Conservation (phyloP, 2,329 filamentous ascomycete species). For the Calonectria pseudoturangicola region DNA sequence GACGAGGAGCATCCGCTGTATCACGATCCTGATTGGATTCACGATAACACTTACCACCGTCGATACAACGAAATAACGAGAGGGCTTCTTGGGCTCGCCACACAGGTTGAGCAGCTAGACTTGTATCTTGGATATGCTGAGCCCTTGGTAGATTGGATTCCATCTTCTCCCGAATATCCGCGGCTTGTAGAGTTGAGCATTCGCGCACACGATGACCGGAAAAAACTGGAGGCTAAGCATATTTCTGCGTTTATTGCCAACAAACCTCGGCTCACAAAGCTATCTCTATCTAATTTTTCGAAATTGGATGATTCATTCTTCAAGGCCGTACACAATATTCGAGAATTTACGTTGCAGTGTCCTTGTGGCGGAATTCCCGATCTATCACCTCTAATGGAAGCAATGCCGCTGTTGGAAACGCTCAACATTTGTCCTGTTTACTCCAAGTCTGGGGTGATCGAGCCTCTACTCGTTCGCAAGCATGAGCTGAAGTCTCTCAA, state of each 20-base stretch:
- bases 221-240: neutral
- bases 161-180: neutral
- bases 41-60: neutral
- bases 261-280: neutral
- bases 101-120: neutral
- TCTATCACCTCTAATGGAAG: neutral
- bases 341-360: neutral
- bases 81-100: neutral
- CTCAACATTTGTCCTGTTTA: neutral
- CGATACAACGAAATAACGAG: neutral
- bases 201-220: neutral
- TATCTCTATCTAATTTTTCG: neutral
- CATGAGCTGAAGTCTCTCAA: neutral
- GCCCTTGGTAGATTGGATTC: neutral
- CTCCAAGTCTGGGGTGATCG: neutral
- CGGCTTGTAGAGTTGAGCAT: neutral
- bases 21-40: neutral
- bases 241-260: neutral
- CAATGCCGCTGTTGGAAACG: neutral
- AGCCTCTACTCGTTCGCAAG: neutral
- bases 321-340: neutral
- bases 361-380: neutral
- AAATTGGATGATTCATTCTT: neutral
- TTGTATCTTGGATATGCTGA: neutral
- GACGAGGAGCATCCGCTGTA: too few relatives aligned